phyloP scores from a whole-genome alignment of 768 basidiomycete genomes.

The Tulasnella sp. region DNA sequence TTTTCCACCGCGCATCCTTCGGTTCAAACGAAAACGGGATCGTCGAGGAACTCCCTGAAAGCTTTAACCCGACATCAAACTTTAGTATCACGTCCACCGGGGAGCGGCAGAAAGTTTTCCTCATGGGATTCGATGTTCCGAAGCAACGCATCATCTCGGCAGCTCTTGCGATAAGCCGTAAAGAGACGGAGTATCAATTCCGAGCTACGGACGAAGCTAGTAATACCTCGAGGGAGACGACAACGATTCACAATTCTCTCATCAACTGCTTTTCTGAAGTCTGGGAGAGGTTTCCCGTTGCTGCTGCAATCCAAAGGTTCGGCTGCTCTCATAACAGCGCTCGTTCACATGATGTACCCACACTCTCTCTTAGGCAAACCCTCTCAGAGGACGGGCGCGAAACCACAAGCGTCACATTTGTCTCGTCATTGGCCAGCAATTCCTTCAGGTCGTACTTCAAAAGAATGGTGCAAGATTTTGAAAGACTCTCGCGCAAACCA shows the following conservation, averaged over 20 bases:
- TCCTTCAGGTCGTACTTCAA: conserved; percentile 35
- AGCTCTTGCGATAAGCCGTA: conserved; percentile 47
- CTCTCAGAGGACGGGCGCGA: not conserved
- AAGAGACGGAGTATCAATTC: conserved; percentile 50
- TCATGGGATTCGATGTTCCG: conserved; percentile 36
- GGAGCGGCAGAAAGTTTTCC: conserved; percentile 37
- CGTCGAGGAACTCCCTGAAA: conserved; percentile 31
- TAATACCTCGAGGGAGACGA: too few species aligned
- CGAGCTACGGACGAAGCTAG: conserved; percentile 33
- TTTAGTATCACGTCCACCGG: conserved; percentile 41
- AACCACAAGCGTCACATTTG: conserved; percentile 8
- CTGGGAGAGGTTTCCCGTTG: conserved; percentile 21
- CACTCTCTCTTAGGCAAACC: conserved; percentile 4
- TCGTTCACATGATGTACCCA: not conserved
- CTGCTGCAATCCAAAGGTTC: conserved; percentile 9
- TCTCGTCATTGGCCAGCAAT: not conserved
- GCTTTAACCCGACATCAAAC: conserved; percentile 15
- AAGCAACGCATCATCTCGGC: conserved; percentile 36
- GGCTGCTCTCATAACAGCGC: not conserved
- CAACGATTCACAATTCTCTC: conserved; percentile 11
- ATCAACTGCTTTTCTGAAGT: conserved; percentile 18
- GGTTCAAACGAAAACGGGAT: conserved; percentile 43
- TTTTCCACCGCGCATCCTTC: conserved; percentile 52
- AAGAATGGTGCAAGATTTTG: conserved; percentile 42
- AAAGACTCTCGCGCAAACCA: conserved; percentile 47